Percentiles rank a stretch among this genome's conserved stretches.
Evolutionary conservation across 176 grass and related monocot genomes (phyloP).

Genomic region (Juncus inflexus): DNA sequence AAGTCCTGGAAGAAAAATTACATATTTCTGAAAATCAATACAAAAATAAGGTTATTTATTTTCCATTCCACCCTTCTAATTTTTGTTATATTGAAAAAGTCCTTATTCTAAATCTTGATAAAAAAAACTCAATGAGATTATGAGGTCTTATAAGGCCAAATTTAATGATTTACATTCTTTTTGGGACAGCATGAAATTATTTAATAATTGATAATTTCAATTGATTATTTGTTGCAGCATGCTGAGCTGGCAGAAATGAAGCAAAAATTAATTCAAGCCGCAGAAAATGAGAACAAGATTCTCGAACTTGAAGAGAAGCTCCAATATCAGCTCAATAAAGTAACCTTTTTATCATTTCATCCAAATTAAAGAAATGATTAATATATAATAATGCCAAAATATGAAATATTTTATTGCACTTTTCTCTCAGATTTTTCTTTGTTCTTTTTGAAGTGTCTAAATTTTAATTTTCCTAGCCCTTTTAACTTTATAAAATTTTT

Average conservation of each 20-base stretch:
- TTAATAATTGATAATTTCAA: too few species aligned
- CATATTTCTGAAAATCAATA: conserved; percentile 41
- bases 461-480: too few species aligned
- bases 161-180: too few species aligned
- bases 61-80: background rate
- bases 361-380: background rate
- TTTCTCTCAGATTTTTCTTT: too few species aligned
- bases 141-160: too few species aligned
- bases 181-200: too few species aligned
- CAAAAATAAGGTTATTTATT: conserved; percentile 44
- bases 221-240: conserved; percentile 6
- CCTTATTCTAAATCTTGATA: too few species aligned
- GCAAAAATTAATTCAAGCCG: conserved; percentile 43
- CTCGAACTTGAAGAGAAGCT: conserved; percentile 74
- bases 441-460: too few species aligned
- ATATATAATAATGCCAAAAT: too few species aligned
- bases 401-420: too few species aligned
- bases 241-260: conserved; percentile 49
- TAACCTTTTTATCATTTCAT: conserved; percentile 36
- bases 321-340: conserved; percentile 28
- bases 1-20: conserved; percentile 50
- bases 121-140: too few species aligned
- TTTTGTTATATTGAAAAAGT: conserved; percentile 8
- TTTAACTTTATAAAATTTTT: too few species aligned
- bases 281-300: conserved; percentile 74